These are phyloP conservation scores for Dendrostoma leiphaemia DNA, from an alignment of 2,329 filamentous ascomycete species.

Conservation along the genomic window DNA sequence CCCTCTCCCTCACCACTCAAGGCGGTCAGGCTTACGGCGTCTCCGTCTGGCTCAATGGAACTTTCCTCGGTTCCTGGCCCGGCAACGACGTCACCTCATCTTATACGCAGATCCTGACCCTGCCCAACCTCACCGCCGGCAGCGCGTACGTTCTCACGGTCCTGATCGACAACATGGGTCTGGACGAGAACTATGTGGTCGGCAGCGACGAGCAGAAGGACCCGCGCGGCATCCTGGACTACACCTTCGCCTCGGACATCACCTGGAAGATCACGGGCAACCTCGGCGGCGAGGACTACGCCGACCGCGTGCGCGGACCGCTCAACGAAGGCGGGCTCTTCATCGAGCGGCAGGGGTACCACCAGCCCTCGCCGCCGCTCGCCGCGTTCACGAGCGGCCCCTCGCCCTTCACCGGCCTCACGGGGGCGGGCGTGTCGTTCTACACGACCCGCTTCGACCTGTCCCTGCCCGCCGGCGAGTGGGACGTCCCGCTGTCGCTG, in stretches of 20 bases:
- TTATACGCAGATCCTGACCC: slow-evolving; percentile 49
- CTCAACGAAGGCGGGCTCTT: slow-evolving; percentile 61
- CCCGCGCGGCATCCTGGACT: slow-evolving; percentile 57
- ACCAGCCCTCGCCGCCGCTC: slow-evolving; percentile 48
- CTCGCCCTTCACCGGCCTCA: slow-evolving; percentile 35
- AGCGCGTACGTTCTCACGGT: slow-evolving; percentile 61
- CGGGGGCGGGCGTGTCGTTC: slow-evolving; percentile 50
- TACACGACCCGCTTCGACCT: slow-evolving; percentile 53
- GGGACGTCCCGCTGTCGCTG: slow-evolving; percentile 57
- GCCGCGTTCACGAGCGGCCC: slow-evolving; percentile 38
- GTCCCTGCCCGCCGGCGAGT: slow-evolving; percentile 45
- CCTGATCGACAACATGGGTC: slow-evolving; percentile 66
- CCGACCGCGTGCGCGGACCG: slow-evolving; percentile 53
- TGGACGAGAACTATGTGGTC: slow-evolving; percentile 60
- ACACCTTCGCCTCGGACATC: slow-evolving; percentile 47
- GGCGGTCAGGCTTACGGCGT: slow-evolving; percentile 65
- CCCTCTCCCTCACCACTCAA: slow-evolving; percentile 54
- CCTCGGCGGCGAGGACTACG: slow-evolving; percentile 57
- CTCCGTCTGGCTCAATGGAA: slow-evolving; percentile 59
- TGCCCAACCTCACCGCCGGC: slow-evolving; percentile 50
- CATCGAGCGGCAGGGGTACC: slow-evolving; percentile 55
- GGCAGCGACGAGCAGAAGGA: slow-evolving; percentile 57
- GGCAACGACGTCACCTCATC: slow-evolving; percentile 48
- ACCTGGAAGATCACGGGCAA: slow-evolving; percentile 64
- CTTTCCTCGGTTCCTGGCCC: slow-evolving; percentile 60